phyloP scores from a whole-genome alignment of 768 basidiomycete species.

The Suillus placidus region DNA sequence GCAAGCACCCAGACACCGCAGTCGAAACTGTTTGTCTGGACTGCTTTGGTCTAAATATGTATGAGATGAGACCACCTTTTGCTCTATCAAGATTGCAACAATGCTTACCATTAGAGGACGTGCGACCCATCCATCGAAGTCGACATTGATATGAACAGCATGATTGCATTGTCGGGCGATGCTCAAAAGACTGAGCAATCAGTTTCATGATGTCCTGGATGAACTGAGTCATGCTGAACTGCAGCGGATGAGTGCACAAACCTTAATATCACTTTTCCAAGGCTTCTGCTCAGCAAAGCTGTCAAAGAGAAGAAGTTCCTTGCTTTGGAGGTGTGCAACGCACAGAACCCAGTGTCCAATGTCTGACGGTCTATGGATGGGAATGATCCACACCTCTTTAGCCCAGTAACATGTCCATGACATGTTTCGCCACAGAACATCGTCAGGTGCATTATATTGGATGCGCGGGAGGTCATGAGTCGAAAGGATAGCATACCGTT shows the following conservation, averaged over 20 bases:
- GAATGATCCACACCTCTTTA: conserved; percentile 37
- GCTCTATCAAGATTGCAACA: background rate
- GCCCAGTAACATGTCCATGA: conserved; percentile 28
- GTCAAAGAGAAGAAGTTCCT: conserved; percentile 33
- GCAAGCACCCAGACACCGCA: conserved; percentile 28
- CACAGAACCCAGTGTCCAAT: conserved; percentile 37
- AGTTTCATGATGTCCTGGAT: background rate
- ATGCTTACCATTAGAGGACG: background rate
- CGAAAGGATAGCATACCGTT: conserved; percentile 10
- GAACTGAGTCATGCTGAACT: no score
- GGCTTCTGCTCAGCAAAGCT: conserved; percentile 25
- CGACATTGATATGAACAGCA: background rate
- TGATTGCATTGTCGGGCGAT: background rate
- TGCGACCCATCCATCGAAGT: background rate
- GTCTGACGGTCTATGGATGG: conserved; percentile 30
- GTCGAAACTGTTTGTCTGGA: conserved; percentile 21
- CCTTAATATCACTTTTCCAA: conserved; percentile 5
- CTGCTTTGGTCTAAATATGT: background rate
- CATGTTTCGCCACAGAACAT: conserved; percentile 25
- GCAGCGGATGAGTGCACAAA: background rate
- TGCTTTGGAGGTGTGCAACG: conserved; percentile 13
- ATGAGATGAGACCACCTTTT: background rate
- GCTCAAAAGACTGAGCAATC: background rate
- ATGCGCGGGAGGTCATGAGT: conserved; percentile 9
- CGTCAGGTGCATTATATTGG: conserved; percentile 1